Evolutionary conservation across 495 filamentous ascomycete species (phyloP), one percentile per base, ranked within the genome.

Genomic region (Diplogelasinospora grovesii): DNA sequence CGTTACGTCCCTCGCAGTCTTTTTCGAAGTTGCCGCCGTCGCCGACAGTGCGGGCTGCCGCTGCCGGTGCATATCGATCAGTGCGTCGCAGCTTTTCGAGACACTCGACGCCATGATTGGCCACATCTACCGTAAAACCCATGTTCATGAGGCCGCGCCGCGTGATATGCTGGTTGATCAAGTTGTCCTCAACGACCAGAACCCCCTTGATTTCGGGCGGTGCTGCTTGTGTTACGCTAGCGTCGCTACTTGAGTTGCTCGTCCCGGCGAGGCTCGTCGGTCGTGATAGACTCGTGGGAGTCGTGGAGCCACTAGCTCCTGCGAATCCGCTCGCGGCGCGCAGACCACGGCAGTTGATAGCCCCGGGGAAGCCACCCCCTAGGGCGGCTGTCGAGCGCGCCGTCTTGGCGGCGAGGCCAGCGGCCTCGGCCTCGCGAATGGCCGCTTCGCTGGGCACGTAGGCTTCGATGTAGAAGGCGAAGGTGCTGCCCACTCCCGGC

Each of bases 91-190:
- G 47, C 43, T 63, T 65, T 5, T 84, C 77, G 5, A 90, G 64
- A n/a, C 81, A 83, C 50, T 89, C 85, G 27, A 73, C 64, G 18
- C 86, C 86, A 52, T 93, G 81, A 41, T 80, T 85, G 8, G 85
- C 85, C 2, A 83, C 69, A 32, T 78, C 62, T 5, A 85, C 77
- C 1, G 69, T 63, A 47, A 79, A 86, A 16, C 84, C 82, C 23
- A 72, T 59, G 34, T 73, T 78, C 16, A 63, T 49, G 3, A 90
- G 68, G 46, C 85, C 80, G 39, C 77, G 77, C 22, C 74, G 66
- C 10, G 85, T 63, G 3, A 89, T 77, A 33, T 70, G 72, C 52
- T 83, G 81, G 52, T 89, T 89, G 50, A 89, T 79, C 4, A 85
- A 55, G 49, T 89, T 89, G 53, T 89, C 84, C 52, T 89, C 84